A percentile compares a stretch with the other conserved stretches of the same genome.
Conservation (phyloP, 441 rosid species). For the Eutrema salsugineum region DNA sequence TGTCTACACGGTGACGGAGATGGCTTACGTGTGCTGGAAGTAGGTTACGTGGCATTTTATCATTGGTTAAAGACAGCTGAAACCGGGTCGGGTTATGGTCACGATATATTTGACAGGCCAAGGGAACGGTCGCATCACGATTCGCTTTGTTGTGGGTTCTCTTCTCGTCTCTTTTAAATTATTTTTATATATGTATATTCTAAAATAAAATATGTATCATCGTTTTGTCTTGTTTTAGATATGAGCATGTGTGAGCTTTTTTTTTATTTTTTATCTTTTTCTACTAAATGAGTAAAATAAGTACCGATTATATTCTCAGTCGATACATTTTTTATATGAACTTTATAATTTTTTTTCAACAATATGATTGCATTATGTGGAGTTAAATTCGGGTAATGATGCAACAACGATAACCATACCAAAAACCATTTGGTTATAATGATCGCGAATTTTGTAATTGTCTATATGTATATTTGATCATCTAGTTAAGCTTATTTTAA, state of each 20-base stretch:
- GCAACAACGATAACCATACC: too few relatives aligned
- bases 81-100: conserved; percentile 37
- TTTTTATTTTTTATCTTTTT: neutral
- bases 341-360: too few relatives aligned
- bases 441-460: too few relatives aligned
- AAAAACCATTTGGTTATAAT: too few relatives aligned
- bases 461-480: too few relatives aligned
- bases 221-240: conserved; percentile 27
- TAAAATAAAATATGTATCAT: conserved; percentile 9
- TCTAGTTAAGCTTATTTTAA: too few relatives aligned
- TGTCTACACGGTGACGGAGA: conserved; percentile 42
- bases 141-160: conserved; percentile 22
- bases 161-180: neutral
- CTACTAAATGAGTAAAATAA: neutral
- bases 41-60: conserved; percentile 22
- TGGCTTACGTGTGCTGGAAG: conserved; percentile 44
- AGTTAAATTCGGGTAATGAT: too few relatives aligned
- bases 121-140: conserved; percentile 34
- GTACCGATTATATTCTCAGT: neutral
- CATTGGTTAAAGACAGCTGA: conserved; percentile 23
- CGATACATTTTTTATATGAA: too few relatives aligned
- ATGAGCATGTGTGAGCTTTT: conserved; percentile 6
- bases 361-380: too few relatives aligned
- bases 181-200: neutral
- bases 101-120: conserved; percentile 29